Evolutionary conservation across 164 flowering plant genomes (phyloP).

Genomic region (Cinnamomum chago): DNA sequence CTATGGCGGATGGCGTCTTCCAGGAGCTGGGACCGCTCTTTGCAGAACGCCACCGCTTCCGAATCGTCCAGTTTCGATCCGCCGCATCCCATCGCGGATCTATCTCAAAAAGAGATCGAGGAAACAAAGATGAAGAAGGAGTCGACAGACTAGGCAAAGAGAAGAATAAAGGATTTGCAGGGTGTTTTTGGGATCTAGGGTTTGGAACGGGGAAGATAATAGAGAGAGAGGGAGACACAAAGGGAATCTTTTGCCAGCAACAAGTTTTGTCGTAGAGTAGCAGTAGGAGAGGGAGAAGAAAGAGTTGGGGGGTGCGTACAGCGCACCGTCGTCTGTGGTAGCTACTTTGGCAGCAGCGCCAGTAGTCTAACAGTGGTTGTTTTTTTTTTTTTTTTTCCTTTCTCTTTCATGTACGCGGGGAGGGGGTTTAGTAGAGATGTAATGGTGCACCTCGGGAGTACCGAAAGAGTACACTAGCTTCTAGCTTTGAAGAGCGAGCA

Average conservation of each 20-base stretch:
- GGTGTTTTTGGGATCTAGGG: not conserved
- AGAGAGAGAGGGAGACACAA: not conserved
- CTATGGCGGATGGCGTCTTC: constrained; percentile 37
- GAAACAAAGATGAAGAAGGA: not conserved
- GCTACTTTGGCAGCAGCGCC: too few relatives aligned
- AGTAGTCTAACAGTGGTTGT: too few relatives aligned
- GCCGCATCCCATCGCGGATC: constrained; percentile 44
- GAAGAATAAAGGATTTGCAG: not conserved
- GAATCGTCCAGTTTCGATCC: constrained; percentile 42
- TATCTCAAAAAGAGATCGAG: not conserved
- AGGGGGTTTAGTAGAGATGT: too few relatives aligned
- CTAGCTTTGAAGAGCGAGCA: too few relatives aligned
- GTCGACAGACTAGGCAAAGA: too few relatives aligned
- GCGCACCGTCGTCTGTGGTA: too few relatives aligned
- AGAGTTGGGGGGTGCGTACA: not conserved
- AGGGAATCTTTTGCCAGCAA: not conserved
- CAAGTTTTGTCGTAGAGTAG: not conserved
- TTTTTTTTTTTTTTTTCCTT: too few relatives aligned
- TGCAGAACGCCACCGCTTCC: constrained; percentile 51
- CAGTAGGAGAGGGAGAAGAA: not conserved
- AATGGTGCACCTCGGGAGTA: too few relatives aligned
- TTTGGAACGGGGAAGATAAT: not conserved
- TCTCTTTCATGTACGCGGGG: too few relatives aligned
- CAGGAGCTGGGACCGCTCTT: constrained; percentile 42
- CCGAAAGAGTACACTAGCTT: too few relatives aligned